Percentiles rank a stretch among this genome's conserved stretches.
These are phyloP conservation scores for Aureobasidium melanogenum DNA, from an alignment of 2,329 filamentous ascomycete genomes.

Conservation along the genomic window DNA sequence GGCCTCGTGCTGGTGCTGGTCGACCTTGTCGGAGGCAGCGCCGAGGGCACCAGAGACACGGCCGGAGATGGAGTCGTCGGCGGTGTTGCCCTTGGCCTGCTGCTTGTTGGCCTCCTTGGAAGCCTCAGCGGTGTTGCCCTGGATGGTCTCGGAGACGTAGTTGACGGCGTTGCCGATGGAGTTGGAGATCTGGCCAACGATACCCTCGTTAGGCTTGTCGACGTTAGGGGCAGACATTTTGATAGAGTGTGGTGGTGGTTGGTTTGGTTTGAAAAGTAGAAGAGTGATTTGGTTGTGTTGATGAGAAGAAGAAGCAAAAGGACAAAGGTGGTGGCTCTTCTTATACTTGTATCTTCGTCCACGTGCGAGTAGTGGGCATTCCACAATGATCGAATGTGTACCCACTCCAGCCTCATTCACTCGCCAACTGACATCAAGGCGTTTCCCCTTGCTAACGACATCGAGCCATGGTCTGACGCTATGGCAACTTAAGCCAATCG, in stretches of 20 bases:
- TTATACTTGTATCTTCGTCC: conserved; percentile 4
- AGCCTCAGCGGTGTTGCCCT: conserved; percentile 47
- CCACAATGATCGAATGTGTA: conserved; percentile 6
- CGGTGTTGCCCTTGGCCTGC: conserved; percentile 50
- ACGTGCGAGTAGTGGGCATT: conserved; percentile 5
- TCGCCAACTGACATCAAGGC: conserved; percentile 3
- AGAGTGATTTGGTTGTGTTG: conserved; percentile 3
- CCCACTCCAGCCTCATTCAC: background rate
- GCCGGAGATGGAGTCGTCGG: conserved; percentile 42
- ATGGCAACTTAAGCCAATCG: conserved; percentile 1
- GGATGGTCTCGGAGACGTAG: conserved; percentile 58
- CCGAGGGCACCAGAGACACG: conserved; percentile 47
- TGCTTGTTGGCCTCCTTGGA: conserved; percentile 63
- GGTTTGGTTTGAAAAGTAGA: conserved; percentile 9
- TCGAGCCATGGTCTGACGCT: conserved; percentile 8
- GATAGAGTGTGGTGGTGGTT: conserved; percentile 17
- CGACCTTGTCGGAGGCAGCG: conserved; percentile 44
- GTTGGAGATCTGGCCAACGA: conserved; percentile 25
- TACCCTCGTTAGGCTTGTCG: conserved; percentile 35
- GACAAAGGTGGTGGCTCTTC: background rate
- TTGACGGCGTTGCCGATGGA: conserved; percentile 49
- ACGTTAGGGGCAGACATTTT: conserved; percentile 38
- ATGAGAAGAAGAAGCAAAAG: conserved; percentile 4
- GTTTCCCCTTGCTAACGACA: conserved; percentile 9
- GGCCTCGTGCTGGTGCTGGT: conserved; percentile 43